phyloP scores from a whole-genome alignment of 805 yeast species.

The Myxozyma neotropica region DNA sequence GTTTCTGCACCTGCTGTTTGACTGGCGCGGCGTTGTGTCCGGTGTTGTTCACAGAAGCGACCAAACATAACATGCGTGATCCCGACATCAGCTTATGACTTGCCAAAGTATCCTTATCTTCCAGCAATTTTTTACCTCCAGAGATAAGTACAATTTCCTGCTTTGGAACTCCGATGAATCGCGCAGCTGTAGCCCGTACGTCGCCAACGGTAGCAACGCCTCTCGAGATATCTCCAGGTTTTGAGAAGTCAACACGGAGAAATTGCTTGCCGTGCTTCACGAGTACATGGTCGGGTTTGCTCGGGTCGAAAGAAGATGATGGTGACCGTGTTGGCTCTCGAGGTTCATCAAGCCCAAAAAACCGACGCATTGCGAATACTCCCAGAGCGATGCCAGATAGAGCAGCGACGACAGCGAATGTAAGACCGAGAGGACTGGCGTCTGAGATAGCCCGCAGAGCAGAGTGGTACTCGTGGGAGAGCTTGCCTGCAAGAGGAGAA shows the following conservation, averaged over 20 bases:
- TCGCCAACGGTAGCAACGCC: conserved; percentile 36
- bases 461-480: neutral
- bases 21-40: conserved; percentile 1
- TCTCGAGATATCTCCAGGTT: conserved; percentile 31
- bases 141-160: conserved; percentile 24
- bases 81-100: conserved; percentile 20
- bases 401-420: neutral
- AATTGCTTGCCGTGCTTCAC: conserved; percentile 30
- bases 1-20: conserved; percentile 11
- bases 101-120: conserved; percentile 26
- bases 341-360: conserved; percentile 20
- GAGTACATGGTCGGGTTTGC: conserved; percentile 25
- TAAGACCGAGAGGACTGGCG: neutral
- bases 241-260: conserved; percentile 28
- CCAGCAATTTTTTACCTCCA: conserved; percentile 34
- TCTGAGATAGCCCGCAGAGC: conserved; percentile 2
- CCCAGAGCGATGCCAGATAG: conserved; percentile 2
- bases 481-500: neutral
- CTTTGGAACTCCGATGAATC: conserved; percentile 22
- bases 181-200: conserved; percentile 32
- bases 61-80: conserved; percentile 22
- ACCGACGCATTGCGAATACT: conserved; percentile 18
- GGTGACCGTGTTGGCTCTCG: neutral
- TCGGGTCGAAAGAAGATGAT: neutral
- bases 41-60: neutral